Conservation (phyloP, 176 grass and related monocot species). For the Alloteropsis semialata region DNA sequence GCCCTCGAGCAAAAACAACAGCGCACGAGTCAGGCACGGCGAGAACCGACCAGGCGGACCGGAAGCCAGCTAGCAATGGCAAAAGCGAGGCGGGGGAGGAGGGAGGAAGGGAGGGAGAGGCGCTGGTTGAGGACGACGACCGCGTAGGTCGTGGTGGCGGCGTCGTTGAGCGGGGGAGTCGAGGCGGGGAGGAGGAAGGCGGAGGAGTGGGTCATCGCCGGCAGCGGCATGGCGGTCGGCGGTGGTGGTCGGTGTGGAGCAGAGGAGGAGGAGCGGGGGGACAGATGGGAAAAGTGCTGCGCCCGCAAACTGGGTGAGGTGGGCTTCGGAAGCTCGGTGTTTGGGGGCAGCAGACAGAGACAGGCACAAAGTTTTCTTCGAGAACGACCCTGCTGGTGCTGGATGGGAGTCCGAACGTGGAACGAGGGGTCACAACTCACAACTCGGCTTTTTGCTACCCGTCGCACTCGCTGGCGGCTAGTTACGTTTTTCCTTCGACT, state of each 20-base stretch:
- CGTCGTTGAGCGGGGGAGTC: not conserved
- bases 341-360: too few relatives aligned
- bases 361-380: not conserved
- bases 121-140: slow-evolving; percentile 88
- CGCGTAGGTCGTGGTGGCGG: slow-evolving; percentile 46
- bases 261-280: not conserved
- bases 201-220: slow-evolving; percentile 63
- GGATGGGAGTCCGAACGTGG: not conserved
- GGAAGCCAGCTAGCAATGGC: not conserved
- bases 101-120: not conserved
- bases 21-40: not conserved
- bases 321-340: not conserved
- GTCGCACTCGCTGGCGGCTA: too few relatives aligned
- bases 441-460: not conserved
- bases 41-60: not conserved
- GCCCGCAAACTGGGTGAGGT: not conserved
- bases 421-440: not conserved
- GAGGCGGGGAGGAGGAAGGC: slow-evolving; percentile 53
- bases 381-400: not conserved
- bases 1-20: slow-evolving; percentile 11
- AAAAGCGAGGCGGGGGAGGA: too few relatives aligned
- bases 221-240: slow-evolving; percentile 24
- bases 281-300: slow-evolving; percentile 3
- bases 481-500: too few relatives aligned
- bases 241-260: not conserved